These are phyloP conservation scores for Melaleuca alternifolia DNA, from an alignment of 345 rosid species.

Conservation along the genomic window DNA sequence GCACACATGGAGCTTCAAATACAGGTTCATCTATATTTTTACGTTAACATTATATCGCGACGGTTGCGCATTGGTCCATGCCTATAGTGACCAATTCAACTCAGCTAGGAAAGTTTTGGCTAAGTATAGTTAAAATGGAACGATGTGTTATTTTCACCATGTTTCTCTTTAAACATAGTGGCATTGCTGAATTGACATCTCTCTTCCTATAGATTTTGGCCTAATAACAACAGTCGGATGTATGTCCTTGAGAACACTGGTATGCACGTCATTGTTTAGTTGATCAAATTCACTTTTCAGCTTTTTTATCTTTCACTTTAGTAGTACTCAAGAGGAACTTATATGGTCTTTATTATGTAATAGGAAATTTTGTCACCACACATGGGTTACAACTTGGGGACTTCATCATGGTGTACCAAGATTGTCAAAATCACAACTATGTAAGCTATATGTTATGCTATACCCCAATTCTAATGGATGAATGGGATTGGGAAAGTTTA, in stretches of 20 bases:
- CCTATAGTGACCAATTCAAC: not conserved
- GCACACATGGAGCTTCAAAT: constrained; percentile 86
- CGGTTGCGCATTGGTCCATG: not conserved
- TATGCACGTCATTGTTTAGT: constrained; percentile 4
- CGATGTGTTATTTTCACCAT: not conserved
- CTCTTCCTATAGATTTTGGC: constrained; percentile 72
- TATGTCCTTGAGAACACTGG: constrained; percentile 97
- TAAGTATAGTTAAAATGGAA: not conserved
- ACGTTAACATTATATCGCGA: not conserved
- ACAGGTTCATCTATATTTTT: constrained; percentile 36
- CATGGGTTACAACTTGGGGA: constrained; percentile 90
- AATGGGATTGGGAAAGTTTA: not conserved
- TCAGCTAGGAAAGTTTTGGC: not conserved
- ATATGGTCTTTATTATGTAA: not conserved
- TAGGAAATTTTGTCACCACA: constrained; percentile 78
- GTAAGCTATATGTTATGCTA: constrained; percentile 24
- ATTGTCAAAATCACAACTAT: constrained; percentile 41
- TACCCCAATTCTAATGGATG: not conserved
- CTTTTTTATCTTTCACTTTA: not conserved
- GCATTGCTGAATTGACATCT: not conserved
- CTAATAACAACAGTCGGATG: constrained; percentile 96
- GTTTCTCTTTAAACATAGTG: not conserved
- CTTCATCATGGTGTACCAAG: constrained; percentile 69
- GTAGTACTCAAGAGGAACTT: not conserved
- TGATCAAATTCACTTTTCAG: not conserved